phyloP scores from a whole-genome alignment of 768 basidiomycete genomes.

The Naematelia encephala region DNA sequence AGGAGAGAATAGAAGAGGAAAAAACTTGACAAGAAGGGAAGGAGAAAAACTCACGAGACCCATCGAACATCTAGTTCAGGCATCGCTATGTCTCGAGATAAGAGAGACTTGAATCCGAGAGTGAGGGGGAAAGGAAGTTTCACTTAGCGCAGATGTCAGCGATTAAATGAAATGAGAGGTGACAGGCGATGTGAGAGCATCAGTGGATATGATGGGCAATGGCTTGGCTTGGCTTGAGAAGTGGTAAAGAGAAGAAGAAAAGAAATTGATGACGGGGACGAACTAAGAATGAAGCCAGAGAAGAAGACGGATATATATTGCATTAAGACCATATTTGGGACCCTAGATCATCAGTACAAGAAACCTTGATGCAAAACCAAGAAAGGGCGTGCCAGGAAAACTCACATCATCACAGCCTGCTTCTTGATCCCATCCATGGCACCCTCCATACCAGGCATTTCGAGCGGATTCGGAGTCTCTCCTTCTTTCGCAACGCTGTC shows the following conservation, averaged over 20 bases:
- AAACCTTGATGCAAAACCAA: not conserved
- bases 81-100: conserved; percentile 91
- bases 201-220: too few species aligned
- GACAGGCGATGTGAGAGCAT: too few species aligned
- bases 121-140: conserved; percentile 96
- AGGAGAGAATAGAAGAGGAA: not conserved
- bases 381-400: conserved; percentile 61
- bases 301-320: conserved; percentile 99
- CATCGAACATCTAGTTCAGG: conserved; percentile 97
- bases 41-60: conserved; percentile 66
- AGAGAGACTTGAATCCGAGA: conserved; percentile 94
- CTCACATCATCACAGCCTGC: conserved; percentile 94
- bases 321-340: conserved; percentile 88
- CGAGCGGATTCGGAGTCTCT: conserved; percentile 70
- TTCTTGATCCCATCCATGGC: conserved; percentile 99
- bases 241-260: not conserved
- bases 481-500: conserved; percentile 58
- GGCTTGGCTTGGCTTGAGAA: too few species aligned
- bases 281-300: conserved; percentile 95
- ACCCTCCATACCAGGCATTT: conserved; percentile 90
- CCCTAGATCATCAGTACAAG: conserved; percentile 29
- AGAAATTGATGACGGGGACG: conserved; percentile 50
- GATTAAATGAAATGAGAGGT: not conserved
- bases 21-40: not conserved
- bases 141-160: conserved; percentile 57